phyloP scores from a whole-genome alignment of 257 asterid species.

The Penstemon davidsonii region DNA sequence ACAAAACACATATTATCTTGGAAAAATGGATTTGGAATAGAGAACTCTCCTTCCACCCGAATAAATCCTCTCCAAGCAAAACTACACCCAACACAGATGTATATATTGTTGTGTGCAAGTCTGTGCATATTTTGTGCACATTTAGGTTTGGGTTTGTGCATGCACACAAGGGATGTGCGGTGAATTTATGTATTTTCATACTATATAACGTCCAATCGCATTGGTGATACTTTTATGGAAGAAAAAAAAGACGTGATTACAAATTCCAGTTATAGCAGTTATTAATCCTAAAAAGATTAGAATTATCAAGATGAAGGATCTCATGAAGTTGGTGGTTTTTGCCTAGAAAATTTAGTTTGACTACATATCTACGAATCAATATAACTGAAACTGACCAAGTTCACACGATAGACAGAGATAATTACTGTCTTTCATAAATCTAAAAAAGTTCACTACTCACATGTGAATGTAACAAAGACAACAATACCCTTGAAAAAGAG shows the following conservation, averaged over 20 bases:
- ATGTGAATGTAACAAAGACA: not conserved
- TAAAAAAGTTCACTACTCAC: not conserved
- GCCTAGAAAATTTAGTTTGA: no score
- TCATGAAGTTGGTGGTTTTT: no score
- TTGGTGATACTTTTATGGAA: not conserved
- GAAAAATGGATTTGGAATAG: not conserved
- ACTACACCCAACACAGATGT: not conserved
- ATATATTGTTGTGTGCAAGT: not conserved
- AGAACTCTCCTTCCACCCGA: not conserved
- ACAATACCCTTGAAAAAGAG: not conserved
- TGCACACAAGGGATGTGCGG: not conserved
- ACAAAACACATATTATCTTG: not conserved
- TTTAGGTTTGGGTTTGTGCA: slow-evolving; percentile 1
- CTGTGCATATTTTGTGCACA: not conserved
- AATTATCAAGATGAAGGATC: no score
- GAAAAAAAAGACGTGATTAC: not conserved
- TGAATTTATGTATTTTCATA: not conserved
- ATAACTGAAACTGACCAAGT: no score
- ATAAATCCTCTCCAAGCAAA: not conserved
- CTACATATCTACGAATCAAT: no score
- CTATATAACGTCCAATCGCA: not conserved
- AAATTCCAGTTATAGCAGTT: no score
- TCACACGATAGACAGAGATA: no score
- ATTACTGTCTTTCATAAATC: not conserved
- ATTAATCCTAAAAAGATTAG: no score